Evolutionary conservation across 1,284 basidiomycete species (phyloP), one percentile per base, ranked within the genome.

Genomic region (Ceratobasidium sp.): DNA sequence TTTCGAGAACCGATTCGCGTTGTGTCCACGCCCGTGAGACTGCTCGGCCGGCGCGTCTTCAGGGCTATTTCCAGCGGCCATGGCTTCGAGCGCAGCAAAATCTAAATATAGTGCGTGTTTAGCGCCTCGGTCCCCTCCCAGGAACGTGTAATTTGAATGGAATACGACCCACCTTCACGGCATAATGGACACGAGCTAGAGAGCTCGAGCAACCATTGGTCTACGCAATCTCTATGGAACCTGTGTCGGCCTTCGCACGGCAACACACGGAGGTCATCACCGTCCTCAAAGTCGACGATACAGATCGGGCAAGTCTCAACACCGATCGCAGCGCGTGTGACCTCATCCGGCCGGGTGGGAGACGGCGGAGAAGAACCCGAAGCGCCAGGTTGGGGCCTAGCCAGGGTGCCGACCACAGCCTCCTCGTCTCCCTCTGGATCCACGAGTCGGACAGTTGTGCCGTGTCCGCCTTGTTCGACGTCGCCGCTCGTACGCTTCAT

Each of bases 281-380:
- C 96, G 80, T 94, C 93, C 84, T 96, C 94, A 82, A 98, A 98
- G 81, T 97, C 96, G 54, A 95, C 88, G 79, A 97, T 93, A 83
- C 96, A 98, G 80, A 98, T 98, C 6, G 96, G 96, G 85, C 96
- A 98, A 33, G 93, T 95, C 83, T 95, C 93, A 54, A 90, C 89
- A 15, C 92, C 93, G 56, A 94, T 93, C 15, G 89, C 87, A 64
- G 88, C 90, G 1, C 91, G 91, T 71, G 90, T 87, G 17, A 89
- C n/a, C 15, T 77, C 57, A 13, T 77, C 76, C 9, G 46, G 7
- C 2, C 59, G 38, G 6, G 62, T 66, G 10, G 64, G 56, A 26
- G 77, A 42, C 7, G 74, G 38, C 28, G 78, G 40, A 20, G 78
- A 3, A 17, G 65, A 54, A 28, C 54, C 54, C 57, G 67, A 62